These are phyloP conservation scores for Ampelocalamus luodianensis DNA, from an alignment of 176 grass and related monocot genomes.

Conservation along the genomic window DNA sequence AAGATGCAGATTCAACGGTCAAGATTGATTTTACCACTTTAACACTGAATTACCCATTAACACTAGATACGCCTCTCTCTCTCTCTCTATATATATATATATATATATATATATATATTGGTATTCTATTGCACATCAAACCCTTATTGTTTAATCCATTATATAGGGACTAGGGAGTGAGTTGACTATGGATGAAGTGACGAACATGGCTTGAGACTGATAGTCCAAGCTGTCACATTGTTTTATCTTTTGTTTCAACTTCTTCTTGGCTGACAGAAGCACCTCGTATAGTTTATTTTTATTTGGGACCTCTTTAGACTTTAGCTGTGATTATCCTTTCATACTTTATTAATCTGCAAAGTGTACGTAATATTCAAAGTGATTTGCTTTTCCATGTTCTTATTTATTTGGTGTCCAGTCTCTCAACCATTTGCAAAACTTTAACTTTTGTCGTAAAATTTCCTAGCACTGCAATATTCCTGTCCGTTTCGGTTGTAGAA, in stretches of 20 bases:
- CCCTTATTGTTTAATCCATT: background rate
- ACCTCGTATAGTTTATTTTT: background rate
- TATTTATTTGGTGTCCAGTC: background rate
- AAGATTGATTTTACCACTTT: too few species aligned
- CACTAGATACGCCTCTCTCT: too few species aligned
- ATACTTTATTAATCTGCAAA: background rate
- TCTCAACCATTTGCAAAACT: background rate
- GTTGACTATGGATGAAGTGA: background rate
- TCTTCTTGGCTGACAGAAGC: background rate
- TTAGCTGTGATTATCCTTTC: background rate
- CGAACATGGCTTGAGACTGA: background rate
- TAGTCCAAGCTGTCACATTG: conserved; percentile 20
- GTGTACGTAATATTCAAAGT: conserved; percentile 1
- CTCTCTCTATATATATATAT: too few species aligned
- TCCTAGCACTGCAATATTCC: background rate
- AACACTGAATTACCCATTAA: too few species aligned
- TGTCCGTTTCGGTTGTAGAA: background rate
- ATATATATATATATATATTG: too few species aligned
- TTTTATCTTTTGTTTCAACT: conserved; percentile 9
- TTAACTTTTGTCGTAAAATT: background rate
- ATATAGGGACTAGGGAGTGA: background rate
- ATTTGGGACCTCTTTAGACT: background rate
- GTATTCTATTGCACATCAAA: background rate
- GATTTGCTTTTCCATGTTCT: background rate
- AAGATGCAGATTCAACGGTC: too few species aligned